Evolutionary conservation across 371 early-diverging fungal species (phyloP).

Genomic region (Mortierella sp.): DNA sequence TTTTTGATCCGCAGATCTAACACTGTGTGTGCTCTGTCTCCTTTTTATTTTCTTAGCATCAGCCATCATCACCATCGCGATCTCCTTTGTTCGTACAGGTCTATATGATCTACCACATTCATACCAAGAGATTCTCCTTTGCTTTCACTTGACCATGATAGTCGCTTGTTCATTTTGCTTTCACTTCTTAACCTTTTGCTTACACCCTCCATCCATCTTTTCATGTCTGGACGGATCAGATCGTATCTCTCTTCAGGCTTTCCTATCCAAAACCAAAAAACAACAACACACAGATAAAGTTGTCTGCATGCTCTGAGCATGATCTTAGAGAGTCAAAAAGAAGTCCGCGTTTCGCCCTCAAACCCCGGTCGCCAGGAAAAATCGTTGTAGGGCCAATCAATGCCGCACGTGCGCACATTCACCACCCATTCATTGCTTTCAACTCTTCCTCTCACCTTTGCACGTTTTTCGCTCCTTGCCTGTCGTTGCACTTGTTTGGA

Average conservation of each 20-base stretch:
- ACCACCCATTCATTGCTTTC: not conserved
- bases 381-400: conserved; percentile 1
- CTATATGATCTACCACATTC: not conserved
- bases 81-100: not conserved
- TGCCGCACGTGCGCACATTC: conserved; percentile 7
- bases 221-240: too few species aligned
- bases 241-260: too few species aligned
- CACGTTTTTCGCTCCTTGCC: not conserved
- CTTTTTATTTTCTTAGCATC: not conserved
- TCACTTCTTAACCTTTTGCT: not conserved
- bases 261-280: not conserved
- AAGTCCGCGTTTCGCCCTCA: conserved; percentile 8
- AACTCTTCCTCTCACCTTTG: not conserved
- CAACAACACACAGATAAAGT: not conserved
- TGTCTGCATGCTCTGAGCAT: not conserved
- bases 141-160: not conserved
- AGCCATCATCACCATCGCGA: not conserved
- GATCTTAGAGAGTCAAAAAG: not conserved
- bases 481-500: not conserved
- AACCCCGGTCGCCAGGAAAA: not conserved
- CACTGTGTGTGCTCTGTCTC: not conserved
- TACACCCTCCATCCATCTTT: not conserved
- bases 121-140: not conserved
- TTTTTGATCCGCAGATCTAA: not conserved
- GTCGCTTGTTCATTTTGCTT: too few species aligned